phyloP scores from a whole-genome alignment of 2,329 filamentous ascomycete genomes.

The Teratosphaeria gauchensis region DNA sequence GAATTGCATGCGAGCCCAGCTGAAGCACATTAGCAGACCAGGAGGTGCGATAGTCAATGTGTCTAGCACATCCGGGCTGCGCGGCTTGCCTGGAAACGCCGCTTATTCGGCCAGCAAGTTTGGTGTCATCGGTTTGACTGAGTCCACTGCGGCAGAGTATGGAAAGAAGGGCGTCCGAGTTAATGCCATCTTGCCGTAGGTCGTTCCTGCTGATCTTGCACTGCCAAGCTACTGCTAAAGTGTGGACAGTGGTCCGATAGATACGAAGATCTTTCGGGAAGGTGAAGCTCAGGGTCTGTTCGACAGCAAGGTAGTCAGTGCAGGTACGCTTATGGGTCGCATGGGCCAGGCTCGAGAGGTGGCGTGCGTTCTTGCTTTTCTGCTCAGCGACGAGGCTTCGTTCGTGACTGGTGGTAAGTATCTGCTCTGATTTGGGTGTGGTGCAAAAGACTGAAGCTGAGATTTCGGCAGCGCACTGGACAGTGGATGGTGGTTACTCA shows the following conservation, averaged over 20 bases:
- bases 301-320: not conserved
- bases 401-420: slow-evolving; percentile 40
- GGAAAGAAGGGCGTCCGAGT: slow-evolving; percentile 13
- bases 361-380: slow-evolving; percentile 37
- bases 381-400: slow-evolving; percentile 38
- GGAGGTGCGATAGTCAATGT: slow-evolving; percentile 14
- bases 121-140: slow-evolving; percentile 15
- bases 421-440: not conserved
- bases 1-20: slow-evolving; percentile 42
- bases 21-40: slow-evolving; percentile 28
- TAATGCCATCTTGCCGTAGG: slow-evolving; percentile 8
- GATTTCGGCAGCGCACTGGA: slow-evolving; percentile 10
- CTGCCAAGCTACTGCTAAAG: not conserved
- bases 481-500: slow-evolving; percentile 15
- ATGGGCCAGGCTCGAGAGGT: slow-evolving; percentile 22
- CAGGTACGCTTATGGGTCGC: not conserved
- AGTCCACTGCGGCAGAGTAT: slow-evolving; percentile 11
- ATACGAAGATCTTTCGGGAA: not conserved
- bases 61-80: slow-evolving; percentile 31
- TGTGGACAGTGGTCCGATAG: not conserved
- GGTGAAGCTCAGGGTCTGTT: not conserved
- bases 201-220: not conserved
- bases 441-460: not conserved
- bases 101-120: slow-evolving; percentile 13
- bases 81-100: slow-evolving; percentile 4